A percentile compares a stretch with the other conserved stretches of the same genome.
phyloP scores from a whole-genome alignment of 768 basidiomycete genomes.

The Leccinum ochraceum region DNA sequence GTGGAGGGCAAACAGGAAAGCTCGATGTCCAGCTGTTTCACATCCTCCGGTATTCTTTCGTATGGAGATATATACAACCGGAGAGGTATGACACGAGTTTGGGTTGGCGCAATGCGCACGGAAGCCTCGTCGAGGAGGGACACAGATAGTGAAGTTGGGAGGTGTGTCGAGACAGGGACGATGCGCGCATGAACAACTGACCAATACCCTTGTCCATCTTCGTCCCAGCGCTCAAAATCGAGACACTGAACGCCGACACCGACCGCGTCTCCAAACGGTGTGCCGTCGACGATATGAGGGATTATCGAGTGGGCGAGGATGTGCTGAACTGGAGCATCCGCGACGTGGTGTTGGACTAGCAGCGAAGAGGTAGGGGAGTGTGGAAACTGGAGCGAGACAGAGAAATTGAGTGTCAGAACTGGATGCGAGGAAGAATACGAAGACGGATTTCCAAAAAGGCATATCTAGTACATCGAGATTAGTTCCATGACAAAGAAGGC shows the following conservation, averaged over 20 bases:
- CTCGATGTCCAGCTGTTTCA: conserved; percentile 41
- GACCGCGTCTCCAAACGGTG: conserved; percentile 68
- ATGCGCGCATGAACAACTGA: conserved; percentile 37
- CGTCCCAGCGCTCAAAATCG: conserved; percentile 14
- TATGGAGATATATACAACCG: conserved; percentile 40
- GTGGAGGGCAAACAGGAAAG: conserved; percentile 31
- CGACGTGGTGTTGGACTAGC: background rate
- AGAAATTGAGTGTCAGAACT: conserved; percentile 54
- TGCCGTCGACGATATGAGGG: conserved; percentile 74
- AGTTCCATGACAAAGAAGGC: conserved; percentile 1
- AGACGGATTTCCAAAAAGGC: conserved; percentile 79
- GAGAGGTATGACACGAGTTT: conserved; percentile 62
- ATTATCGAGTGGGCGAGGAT: conserved; percentile 54
- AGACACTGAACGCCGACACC: conserved; percentile 62
- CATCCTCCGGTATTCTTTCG: conserved; percentile 33
- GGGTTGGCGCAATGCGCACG: conserved; percentile 55
- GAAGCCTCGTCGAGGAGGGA: conserved; percentile 18
- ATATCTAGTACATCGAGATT: conserved; percentile 48
- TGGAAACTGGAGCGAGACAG: conserved; percentile 42
- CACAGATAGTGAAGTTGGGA: conserved; percentile 21
- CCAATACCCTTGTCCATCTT: conserved; percentile 49
- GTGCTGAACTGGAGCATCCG: conserved; percentile 35
- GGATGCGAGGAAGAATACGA: conserved; percentile 46
- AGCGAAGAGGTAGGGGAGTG: too few relatives aligned
- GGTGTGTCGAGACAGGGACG: background rate